phyloP scores from a whole-genome alignment of 1,284 basidiomycete genomes.

The Leccinum subrobustum region DNA sequence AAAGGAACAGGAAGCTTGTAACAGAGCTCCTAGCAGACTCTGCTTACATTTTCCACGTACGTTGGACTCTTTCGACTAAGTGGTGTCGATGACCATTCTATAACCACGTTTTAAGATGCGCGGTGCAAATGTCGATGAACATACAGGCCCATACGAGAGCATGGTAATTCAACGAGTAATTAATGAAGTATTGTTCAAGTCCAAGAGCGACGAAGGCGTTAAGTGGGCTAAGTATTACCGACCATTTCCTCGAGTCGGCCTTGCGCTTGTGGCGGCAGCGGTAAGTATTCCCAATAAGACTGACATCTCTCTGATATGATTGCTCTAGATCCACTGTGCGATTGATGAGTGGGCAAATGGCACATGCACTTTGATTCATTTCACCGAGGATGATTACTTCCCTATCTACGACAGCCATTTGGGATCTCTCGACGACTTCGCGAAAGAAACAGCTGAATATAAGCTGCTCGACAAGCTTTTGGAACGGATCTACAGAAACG shows the following conservation, averaged over 20 bases:
- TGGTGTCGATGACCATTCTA: no score
- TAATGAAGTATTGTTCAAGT: neutral
- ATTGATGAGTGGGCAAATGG: neutral
- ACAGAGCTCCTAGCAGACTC: neutral
- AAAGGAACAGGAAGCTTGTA: neutral
- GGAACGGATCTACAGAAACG: neutral
- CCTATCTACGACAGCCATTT: neutral
- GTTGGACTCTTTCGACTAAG: neutral
- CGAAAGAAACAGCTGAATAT: neutral
- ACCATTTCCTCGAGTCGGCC: neutral
- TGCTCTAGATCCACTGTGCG: neutral
- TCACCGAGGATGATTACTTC: neutral
- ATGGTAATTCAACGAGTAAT: neutral
- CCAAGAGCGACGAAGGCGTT: neutral
- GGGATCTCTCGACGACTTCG: neutral
- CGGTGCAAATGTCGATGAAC: neutral
- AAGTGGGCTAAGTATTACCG: neutral
- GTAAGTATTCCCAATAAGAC: neutral
- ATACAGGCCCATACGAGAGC: neutral
- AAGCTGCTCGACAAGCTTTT: neutral
- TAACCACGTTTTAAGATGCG: neutral
- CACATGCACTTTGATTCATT: neutral
- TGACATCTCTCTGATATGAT: neutral
- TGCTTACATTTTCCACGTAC: neutral
- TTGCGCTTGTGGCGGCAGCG: neutral